These are phyloP conservation scores for Yamadazyma songkhlaensis DNA, from an alignment of 1,139 yeast species.

Conservation along the genomic window DNA sequence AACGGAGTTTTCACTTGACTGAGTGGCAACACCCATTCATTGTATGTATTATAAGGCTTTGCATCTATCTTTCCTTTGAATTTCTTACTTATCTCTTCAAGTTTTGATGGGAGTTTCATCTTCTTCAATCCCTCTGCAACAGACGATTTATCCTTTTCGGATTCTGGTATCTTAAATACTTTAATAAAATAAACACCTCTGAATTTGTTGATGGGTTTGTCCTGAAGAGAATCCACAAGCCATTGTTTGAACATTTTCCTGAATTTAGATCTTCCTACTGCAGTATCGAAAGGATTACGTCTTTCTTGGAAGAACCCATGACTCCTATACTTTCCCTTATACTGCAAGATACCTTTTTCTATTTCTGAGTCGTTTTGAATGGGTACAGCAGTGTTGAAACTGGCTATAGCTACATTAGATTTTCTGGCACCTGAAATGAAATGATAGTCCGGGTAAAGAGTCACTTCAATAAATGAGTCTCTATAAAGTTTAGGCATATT, in stretches of 20 bases:
- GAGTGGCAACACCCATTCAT: conserved; percentile 32
- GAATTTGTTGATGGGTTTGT: conserved; percentile 14
- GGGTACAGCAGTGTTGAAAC: conserved; percentile 28
- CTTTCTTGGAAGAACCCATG: conserved; percentile 23
- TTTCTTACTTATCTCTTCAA: conserved; percentile 18
- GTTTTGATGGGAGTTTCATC: not conserved
- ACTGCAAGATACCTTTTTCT: conserved; percentile 20
- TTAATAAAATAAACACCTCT: conserved; percentile 45
- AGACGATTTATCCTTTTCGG: conserved; percentile 19
- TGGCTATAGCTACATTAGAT: conserved; percentile 38
- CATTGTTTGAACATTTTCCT: conserved; percentile 25
- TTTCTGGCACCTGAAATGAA: conserved; percentile 28
- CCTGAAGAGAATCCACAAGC: conserved; percentile 18
- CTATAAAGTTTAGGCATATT: conserved; percentile 21
- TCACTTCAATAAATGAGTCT: conserved; percentile 23
- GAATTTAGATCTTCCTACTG: conserved; percentile 29
- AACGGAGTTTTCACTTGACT: conserved; percentile 23
- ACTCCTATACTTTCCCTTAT: conserved; percentile 27
- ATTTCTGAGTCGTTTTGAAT: conserved; percentile 26
- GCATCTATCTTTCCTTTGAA: conserved; percentile 24
- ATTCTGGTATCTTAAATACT: conserved; percentile 36
- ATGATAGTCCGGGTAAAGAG: conserved; percentile 30
- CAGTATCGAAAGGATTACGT: conserved; percentile 30
- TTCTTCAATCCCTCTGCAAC: conserved; percentile 1
- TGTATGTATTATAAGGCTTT: conserved; percentile 48